Percentiles rank a stretch among this genome's conserved stretches.
These are phyloP conservation scores for Alternaria alternata DNA, from an alignment of 2,329 filamentous ascomycete genomes.

Conservation along the genomic window DNA sequence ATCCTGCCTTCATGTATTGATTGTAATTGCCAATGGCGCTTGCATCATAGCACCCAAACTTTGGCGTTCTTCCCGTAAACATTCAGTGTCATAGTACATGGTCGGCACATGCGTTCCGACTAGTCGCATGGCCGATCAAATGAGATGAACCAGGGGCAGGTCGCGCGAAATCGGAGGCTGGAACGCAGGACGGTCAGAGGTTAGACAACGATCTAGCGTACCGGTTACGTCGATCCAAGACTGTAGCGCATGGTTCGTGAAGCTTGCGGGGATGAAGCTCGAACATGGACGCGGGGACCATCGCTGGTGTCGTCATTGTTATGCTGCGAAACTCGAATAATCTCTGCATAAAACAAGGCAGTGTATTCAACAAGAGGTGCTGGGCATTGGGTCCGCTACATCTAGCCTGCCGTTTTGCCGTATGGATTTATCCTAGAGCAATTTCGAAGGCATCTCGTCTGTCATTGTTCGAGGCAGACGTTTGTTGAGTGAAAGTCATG, in stretches of 20 bases:
- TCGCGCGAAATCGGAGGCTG: not conserved
- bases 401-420: not conserved
- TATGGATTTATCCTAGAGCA: not conserved
- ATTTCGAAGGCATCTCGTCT: not conserved
- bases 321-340: not conserved
- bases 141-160: not conserved
- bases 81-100: slow-evolving; percentile 8
- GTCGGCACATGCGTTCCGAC: slow-evolving; percentile 8
- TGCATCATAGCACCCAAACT: slow-evolving; percentile 9
- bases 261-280: slow-evolving; percentile 2
- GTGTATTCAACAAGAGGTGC: not conserved
- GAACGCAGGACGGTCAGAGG: slow-evolving; percentile 4
- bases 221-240: slow-evolving; percentile 9
- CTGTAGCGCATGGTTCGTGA: slow-evolving; percentile 1
- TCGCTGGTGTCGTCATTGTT: slow-evolving; percentile 9
- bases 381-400: not conserved
- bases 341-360: slow-evolving; percentile 1
- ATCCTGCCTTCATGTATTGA: slow-evolving; percentile 3
- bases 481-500: not conserved
- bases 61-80: not conserved
- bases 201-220: not conserved
- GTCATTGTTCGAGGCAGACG: not conserved
- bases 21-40: not conserved
- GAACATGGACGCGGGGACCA: not conserved
- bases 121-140: slow-evolving; percentile 5